Evolutionary conservation across 306 rosid genomes (phyloP).

Genomic region (Acacia melanoxylon): DNA sequence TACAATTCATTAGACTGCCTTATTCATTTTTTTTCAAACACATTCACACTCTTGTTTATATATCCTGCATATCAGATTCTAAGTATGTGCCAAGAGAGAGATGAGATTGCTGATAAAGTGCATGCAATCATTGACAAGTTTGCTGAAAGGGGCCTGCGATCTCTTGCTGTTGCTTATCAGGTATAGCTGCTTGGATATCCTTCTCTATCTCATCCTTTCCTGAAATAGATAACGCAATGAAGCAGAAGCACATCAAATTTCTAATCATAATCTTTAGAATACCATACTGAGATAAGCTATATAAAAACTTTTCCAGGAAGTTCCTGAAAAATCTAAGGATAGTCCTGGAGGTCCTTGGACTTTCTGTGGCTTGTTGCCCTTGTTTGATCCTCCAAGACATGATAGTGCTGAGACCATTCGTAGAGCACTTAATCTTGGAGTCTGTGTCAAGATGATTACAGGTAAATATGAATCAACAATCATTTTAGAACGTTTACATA

Average conservation of each 20-base stretch:
- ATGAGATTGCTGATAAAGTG: slow-evolving; percentile 63
- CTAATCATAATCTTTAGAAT: slow-evolving; percentile 19
- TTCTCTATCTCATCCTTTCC: slow-evolving; percentile 16
- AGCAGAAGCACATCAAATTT: slow-evolving; percentile 6
- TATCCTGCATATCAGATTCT: slow-evolving; percentile 58
- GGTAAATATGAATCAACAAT: slow-evolving; percentile 42
- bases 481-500: background rate
- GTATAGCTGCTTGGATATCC: slow-evolving; percentile 42
- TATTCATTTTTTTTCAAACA: slow-evolving; percentile 14
- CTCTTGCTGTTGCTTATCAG: slow-evolving; percentile 86
- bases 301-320: slow-evolving; percentile 46
- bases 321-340: slow-evolving; percentile 74
- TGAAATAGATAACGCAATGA: background rate
- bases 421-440: slow-evolving; percentile 89
- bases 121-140: slow-evolving; percentile 78
- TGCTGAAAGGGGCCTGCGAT: slow-evolving; percentile 88
- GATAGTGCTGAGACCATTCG: slow-evolving; percentile 93
- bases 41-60: slow-evolving; percentile 24
- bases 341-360: slow-evolving; percentile 83
- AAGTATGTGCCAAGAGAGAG: slow-evolving; percentile 65
- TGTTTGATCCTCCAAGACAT: slow-evolving; percentile 94
- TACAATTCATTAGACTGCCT: slow-evolving; percentile 1
- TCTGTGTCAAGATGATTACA: slow-evolving; percentile 89
- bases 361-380: slow-evolving; percentile 80
- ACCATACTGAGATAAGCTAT: slow-evolving; percentile 22